Base-by-base conservation (phyloP, 805 yeast species). In the Metschnikowia lachancei region DNA sequence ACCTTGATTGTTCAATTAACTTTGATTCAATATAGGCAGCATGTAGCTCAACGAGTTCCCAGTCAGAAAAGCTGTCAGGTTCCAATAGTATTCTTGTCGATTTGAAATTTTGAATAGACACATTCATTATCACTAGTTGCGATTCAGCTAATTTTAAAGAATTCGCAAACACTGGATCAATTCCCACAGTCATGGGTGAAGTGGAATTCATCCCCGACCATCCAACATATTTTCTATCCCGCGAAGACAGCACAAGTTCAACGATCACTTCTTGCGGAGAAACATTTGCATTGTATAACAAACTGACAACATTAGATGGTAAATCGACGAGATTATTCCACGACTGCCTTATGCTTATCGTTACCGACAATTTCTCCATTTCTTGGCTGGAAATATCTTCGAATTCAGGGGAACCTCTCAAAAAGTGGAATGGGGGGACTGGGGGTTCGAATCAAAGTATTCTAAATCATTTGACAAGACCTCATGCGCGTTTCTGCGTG, bases 11-110 rank as follows among this genome's bases (percentile, higher is more conserved):
- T 45, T 83, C 80, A 30, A 92, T 67, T 55, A 91, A 74, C 52
- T 79, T 78, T 38, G 81, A 79, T 60, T 92, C 97, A 20, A 92
- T 75, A 35, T 75, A 78, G 24, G 77, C 81, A 2, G 96, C 92
- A 63, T 92, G 87, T 2, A 85, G 64, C 59, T 91, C 96, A 2
- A 90, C 86, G 22, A 87, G 69, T 54, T 91, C 97, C 97, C 97
- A 92, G 60, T 92, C 99, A 4, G 84, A 75, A 1, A 82, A 64
- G 0, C 87, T 75, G 16, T 77, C 65, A 0, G 98, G 98, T 57
- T 87, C 96, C 36, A 92, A 74, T 57, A 79, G 82, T 2, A 91
- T 82, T 3, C 81, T 78, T 5, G 73, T 69, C 1, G 89, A 80
- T 34, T 65, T 73, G n/a, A 76, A 78, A 45, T 62, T 64, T 32